Conservation (phyloP, 164 flowering plant genomes). For the Houttuynia cordata region DNA sequence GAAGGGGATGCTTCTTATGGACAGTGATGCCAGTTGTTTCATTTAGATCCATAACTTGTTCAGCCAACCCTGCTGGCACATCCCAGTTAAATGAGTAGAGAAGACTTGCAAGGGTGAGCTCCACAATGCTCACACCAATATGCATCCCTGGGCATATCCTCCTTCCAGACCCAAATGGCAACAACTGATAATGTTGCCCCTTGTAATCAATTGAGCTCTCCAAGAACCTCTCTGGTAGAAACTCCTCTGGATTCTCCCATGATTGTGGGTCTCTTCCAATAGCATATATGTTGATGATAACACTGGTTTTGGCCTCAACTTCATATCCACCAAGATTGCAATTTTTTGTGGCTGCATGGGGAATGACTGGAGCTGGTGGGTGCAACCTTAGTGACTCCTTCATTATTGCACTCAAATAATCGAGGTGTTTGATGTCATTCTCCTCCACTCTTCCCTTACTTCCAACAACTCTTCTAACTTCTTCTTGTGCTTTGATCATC, state of each 20-base stretch:
- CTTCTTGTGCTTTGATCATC: background rate
- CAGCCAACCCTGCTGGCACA: constrained; percentile 1
- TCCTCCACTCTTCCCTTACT: constrained; percentile 1
- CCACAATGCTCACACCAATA: background rate
- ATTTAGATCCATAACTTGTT: background rate
- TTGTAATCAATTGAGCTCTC: constrained; percentile 10
- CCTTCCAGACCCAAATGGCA: constrained; percentile 3
- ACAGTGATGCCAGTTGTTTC: background rate
- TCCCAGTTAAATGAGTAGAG: constrained; percentile 3
- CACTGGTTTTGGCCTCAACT: constrained; percentile 20
- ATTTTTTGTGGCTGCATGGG: constrained; percentile 17
- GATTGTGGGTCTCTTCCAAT: constrained; percentile 12
- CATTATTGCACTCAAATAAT: background rate
- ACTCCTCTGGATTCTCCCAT: constrained; percentile 24
- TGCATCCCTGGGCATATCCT: constrained; percentile 4
- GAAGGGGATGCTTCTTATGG: background rate
- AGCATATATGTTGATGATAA: constrained; percentile 17
- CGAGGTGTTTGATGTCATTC: background rate
- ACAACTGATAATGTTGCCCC: constrained; percentile 19
- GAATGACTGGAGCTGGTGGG: constrained; percentile 27
- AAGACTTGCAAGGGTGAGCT: constrained; percentile 3
- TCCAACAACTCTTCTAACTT: constrained; percentile 3
- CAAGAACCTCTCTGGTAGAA: constrained; percentile 26
- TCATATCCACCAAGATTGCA: constrained; percentile 18
- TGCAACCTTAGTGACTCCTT: constrained; percentile 27